These are phyloP conservation scores for Scleroderma citrinum DNA, from an alignment of 768 basidiomycete genomes.

Conservation along the genomic window DNA sequence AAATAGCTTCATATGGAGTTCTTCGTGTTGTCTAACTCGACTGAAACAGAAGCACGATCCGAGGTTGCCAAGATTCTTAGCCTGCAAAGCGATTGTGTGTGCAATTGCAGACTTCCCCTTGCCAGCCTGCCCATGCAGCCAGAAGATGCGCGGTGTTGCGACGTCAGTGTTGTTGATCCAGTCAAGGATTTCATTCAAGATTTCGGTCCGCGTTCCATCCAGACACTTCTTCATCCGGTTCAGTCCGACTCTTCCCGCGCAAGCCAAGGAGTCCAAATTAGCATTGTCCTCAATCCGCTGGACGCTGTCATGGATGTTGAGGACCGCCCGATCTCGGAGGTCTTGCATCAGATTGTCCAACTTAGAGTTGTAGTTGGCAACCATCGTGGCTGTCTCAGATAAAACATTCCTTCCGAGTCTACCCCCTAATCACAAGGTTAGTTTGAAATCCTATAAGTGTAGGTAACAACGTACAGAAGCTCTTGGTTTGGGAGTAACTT, in stretches of 20 bases:
- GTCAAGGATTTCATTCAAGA: slow-evolving; percentile 10
- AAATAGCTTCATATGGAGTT: no score
- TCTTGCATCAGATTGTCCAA: slow-evolving; percentile 1
- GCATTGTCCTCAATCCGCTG: not conserved
- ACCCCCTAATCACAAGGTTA: not conserved
- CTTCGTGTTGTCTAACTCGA: no score
- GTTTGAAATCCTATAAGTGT: not conserved
- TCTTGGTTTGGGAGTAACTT: slow-evolving; percentile 18
- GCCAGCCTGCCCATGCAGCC: no score
- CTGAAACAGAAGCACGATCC: no score
- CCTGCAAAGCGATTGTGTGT: no score
- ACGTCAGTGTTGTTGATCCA: no score
- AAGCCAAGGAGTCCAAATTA: not conserved
- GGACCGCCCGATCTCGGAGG: not conserved
- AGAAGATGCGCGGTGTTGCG: no score
- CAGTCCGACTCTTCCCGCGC: not conserved
- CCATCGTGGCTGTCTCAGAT: not conserved
- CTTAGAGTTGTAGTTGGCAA: not conserved
- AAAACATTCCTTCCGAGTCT: not conserved
- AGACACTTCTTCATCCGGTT: slow-evolving; percentile 6
- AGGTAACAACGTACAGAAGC: no score
- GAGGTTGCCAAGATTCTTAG: no score
- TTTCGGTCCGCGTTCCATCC: slow-evolving; percentile 8
- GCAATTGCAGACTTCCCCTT: no score
- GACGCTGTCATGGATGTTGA: not conserved